Percentiles rank a stretch among this genome's conserved stretches.
These are phyloP conservation scores for Aspergillus sclerotiicarbonarius DNA, from an alignment of 495 filamentous ascomycete species.

Conservation along the genomic window DNA sequence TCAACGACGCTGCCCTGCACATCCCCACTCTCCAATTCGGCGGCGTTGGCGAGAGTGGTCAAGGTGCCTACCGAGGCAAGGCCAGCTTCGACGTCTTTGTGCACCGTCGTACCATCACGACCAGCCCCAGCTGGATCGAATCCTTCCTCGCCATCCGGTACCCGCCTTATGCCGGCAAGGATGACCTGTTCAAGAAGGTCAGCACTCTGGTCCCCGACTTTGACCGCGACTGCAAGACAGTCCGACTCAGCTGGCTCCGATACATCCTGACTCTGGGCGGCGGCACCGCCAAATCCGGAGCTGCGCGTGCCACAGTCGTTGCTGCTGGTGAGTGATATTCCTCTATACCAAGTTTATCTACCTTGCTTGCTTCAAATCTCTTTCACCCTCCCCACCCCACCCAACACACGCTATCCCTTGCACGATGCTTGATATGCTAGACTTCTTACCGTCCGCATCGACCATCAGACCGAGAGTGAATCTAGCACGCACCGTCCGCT, in stretches of 20 bases:
- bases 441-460: constrained; percentile 7
- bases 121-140: constrained; percentile 81
- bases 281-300: constrained; percentile 38
- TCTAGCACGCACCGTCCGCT: neutral
- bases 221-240: constrained; percentile 68
- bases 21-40: constrained; percentile 82
- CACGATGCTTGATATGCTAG: neutral
- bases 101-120: constrained; percentile 72
- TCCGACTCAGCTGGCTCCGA: constrained; percentile 47
- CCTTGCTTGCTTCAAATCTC: neutral
- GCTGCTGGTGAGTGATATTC: constrained; percentile 48
- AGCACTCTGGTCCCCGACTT: constrained; percentile 69
- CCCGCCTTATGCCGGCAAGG: constrained; percentile 70
- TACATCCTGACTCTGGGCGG: constrained; percentile 48
- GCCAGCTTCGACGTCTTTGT: constrained; percentile 82
- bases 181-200: constrained; percentile 56
- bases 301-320: constrained; percentile 39
- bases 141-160: constrained; percentile 71
- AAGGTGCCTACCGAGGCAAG: constrained; percentile 80
- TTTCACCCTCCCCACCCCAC: neutral
- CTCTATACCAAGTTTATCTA: neutral
- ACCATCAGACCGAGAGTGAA: constrained; percentile 4
- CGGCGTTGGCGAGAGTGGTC: constrained; percentile 83
- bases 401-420: neutral
- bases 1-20: constrained; percentile 86